phyloP scores from a whole-genome alignment of 768 basidiomycete genomes.

The Mycena olivaceomarginata region DNA sequence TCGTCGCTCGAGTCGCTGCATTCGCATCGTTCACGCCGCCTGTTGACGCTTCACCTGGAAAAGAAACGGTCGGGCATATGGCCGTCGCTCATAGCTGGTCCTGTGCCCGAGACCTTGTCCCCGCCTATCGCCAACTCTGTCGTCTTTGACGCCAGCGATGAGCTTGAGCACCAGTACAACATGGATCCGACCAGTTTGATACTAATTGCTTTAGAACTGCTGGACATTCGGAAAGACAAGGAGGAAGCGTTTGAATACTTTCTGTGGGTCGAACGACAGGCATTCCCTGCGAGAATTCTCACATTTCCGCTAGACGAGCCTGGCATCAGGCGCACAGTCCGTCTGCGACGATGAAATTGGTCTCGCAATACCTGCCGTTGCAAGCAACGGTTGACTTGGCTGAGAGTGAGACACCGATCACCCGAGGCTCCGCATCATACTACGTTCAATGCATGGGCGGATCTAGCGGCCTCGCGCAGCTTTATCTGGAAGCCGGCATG shows the following conservation, averaged over 20 bases:
- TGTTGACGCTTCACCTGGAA: constrained; percentile 88
- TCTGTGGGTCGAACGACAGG: constrained; percentile 67
- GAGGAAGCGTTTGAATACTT: constrained; percentile 91
- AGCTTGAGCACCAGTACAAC: constrained; percentile 81
- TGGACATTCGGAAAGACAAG: constrained; percentile 84
- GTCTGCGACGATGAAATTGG: constrained; percentile 86
- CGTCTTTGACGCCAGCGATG: constrained; percentile 70
- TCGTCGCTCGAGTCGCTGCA: constrained; percentile 87
- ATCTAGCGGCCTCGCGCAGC: constrained; percentile 77
- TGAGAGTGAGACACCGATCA: constrained; percentile 58
- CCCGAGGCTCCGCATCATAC: constrained; percentile 75
- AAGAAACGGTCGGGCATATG: constrained; percentile 88
- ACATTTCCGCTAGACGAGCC: constrained; percentile 73
- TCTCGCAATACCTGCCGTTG: constrained; percentile 82
- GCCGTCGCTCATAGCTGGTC: constrained; percentile 88
- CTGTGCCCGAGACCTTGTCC: constrained; percentile 78
- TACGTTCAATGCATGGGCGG: constrained; percentile 83
- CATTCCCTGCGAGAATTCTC: constrained; percentile 19
- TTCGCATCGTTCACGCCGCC: constrained; percentile 73
- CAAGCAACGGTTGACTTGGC: constrained; percentile 64
- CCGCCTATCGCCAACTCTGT: constrained; percentile 71
- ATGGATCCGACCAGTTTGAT: constrained; percentile 92
- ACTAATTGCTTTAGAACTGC: constrained; percentile 80
- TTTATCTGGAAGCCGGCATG: constrained; percentile 87
- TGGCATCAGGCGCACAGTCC: constrained; percentile 88